Evolutionary conservation across 306 rosid species (phyloP).

Genomic region (Cucumis hystrix): DNA sequence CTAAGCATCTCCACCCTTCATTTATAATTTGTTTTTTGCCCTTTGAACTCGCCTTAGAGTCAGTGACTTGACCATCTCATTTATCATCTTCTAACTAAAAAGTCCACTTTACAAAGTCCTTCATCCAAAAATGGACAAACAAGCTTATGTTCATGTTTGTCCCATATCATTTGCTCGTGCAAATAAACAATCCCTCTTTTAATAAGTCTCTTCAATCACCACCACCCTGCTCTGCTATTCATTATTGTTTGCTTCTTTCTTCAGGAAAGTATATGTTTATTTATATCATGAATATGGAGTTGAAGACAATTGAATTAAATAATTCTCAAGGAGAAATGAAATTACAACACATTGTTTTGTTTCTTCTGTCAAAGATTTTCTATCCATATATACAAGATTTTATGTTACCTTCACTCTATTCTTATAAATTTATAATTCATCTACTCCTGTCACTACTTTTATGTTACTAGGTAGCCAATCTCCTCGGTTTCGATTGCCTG

Average conservation of each 20-base stretch:
- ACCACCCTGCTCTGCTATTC: neutral
- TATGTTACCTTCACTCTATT: neutral
- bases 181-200: neutral
- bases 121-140: neutral
- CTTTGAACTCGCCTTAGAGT: neutral
- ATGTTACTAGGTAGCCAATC: slow-evolving; percentile 52
- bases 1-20: neutral
- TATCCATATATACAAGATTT: neutral
- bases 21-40: neutral
- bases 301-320: slow-evolving; percentile 1
- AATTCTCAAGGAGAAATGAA: neutral
- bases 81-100: neutral
- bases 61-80: neutral
- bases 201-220: neutral
- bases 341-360: neutral
- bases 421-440: slow-evolving; percentile 7
- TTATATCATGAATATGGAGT: neutral
- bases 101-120: neutral
- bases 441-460: slow-evolving; percentile 29
- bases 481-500: slow-evolving; percentile 24
- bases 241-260: neutral
- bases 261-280: neutral
- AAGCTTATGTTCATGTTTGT: neutral
- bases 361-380: neutral
- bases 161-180: neutral